Conservation (phyloP, 2,329 filamentous ascomycete genomes). For the Fusarium sp. region DNA sequence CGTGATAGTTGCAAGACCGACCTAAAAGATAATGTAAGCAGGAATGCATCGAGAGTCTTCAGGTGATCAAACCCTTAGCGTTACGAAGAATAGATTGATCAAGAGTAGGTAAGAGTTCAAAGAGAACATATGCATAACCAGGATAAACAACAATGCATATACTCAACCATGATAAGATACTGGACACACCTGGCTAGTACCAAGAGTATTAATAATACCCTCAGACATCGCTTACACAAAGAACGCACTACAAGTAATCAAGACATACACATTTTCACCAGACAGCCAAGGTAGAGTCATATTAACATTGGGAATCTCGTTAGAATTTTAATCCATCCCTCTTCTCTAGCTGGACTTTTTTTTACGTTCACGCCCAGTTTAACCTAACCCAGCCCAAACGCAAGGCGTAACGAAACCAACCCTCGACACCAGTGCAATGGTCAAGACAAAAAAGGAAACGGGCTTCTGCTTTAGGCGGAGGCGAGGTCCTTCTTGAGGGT, state of each 20-base stretch:
- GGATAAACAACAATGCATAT: not conserved
- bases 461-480: conserved; percentile 53
- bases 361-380: conserved; percentile 50
- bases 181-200: not conserved
- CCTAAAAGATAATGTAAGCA: not conserved
- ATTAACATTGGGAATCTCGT: conserved; percentile 50
- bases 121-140: too few species aligned
- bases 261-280: conserved; percentile 10
- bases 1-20: not conserved
- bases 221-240: not conserved
- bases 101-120: too few species aligned
- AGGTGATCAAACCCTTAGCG: too few species aligned
- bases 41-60: too few species aligned
- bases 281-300: conserved; percentile 32
- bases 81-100: too few species aligned
- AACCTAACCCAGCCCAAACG: conserved; percentile 51
- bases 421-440: conserved; percentile 66
- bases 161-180: too few species aligned
- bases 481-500: conserved; percentile 97
- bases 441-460: conserved; percentile 57
- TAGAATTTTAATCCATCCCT: conserved; percentile 48
- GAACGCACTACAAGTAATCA: not conserved
- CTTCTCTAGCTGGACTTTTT: conserved; percentile 50
- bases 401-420: conserved; percentile 52
- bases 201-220: not conserved